Evolutionary conservation across 140 eudicot genomes (phyloP).

Genomic region (Bidens hawaiensis): DNA sequence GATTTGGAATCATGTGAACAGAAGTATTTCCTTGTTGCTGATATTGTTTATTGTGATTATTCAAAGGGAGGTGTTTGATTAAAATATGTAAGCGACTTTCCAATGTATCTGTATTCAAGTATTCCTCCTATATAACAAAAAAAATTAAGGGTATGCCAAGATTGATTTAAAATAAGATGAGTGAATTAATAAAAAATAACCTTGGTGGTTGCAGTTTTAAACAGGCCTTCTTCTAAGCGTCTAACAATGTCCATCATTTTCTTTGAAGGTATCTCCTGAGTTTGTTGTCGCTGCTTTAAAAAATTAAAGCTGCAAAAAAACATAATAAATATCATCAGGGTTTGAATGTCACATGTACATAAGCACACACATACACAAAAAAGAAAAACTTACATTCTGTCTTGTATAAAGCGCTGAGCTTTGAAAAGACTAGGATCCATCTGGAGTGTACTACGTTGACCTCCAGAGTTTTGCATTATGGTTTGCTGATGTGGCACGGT

Average conservation of each 20-base stretch:
- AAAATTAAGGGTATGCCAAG: constrained; percentile 3
- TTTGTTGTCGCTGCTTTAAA: constrained; percentile 45
- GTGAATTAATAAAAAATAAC: constrained; percentile 31
- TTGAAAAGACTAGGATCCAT: constrained; percentile 45
- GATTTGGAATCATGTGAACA: constrained; percentile 78
- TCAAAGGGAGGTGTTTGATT: constrained; percentile 44
- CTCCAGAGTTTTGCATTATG: constrained; percentile 50
- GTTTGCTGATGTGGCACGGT: constrained; percentile 60
- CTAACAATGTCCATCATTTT: constrained; percentile 58
- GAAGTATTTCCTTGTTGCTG: constrained; percentile 59
- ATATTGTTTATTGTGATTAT: constrained; percentile 52
- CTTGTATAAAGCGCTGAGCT: constrained; percentile 43
- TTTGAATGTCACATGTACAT: constrained; percentile 6
- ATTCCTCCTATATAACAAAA: constrained; percentile 61
- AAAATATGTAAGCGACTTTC: constrained; percentile 53
- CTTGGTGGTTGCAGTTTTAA: constrained; percentile 60
- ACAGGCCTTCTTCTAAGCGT: constrained; percentile 84
- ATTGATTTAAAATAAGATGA: neutral
- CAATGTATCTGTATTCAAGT: constrained; percentile 55
- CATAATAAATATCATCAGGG: neutral
- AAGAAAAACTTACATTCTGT: constrained; percentile 55
- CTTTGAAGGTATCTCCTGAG: constrained; percentile 39
- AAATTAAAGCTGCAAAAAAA: constrained; percentile 50
- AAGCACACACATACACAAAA: constrained; percentile 1
- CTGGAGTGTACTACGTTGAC: constrained; percentile 34